These are phyloP conservation scores for Emergomyces pasteurianus DNA, from an alignment of 2,329 filamentous ascomycete species.

Conservation along the genomic window DNA sequence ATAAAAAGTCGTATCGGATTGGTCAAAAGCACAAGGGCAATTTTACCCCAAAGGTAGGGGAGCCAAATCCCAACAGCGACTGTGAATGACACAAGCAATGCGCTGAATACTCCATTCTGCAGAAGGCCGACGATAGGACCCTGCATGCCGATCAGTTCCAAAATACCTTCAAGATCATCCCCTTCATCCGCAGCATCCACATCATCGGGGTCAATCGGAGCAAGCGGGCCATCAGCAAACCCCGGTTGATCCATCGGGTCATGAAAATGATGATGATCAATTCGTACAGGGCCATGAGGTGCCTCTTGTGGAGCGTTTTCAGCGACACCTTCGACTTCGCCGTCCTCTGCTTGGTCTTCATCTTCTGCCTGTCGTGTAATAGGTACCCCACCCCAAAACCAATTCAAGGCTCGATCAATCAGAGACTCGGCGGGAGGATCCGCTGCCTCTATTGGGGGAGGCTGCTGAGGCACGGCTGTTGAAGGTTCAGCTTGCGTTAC, in stretches of 20 bases:
- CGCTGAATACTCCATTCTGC: constrained; percentile 91
- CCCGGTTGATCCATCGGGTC: neutral
- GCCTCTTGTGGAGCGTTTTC: constrained; percentile 48
- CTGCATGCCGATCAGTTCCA: constrained; percentile 94
- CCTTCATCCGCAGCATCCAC: constrained; percentile 52
- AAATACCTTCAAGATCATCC: constrained; percentile 89
- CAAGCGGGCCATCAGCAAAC: neutral
- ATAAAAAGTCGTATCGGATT: constrained; percentile 59
- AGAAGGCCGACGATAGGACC: constrained; percentile 80
- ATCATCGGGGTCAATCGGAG: constrained; percentile 32
- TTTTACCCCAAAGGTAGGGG: constrained; percentile 82
- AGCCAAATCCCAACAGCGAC: constrained; percentile 77
- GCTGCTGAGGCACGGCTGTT: neutral
- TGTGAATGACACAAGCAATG: constrained; percentile 76
- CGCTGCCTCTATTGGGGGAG: neutral
- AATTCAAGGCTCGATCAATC: constrained; percentile 23
- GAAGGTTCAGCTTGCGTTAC: neutral
- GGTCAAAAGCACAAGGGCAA: constrained; percentile 66
- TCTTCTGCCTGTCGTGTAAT: constrained; percentile 22
- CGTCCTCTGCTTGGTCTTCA: constrained; percentile 29
- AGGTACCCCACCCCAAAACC: constrained; percentile 35
- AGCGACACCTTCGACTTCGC: constrained; percentile 42
- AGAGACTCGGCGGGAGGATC: constrained; percentile 12
- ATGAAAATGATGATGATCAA: constrained; percentile 26
- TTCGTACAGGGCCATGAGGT: constrained; percentile 46